phyloP scores from a whole-genome alignment of 1,284 basidiomycete genomes.

The Exobasidium rhododendri region DNA sequence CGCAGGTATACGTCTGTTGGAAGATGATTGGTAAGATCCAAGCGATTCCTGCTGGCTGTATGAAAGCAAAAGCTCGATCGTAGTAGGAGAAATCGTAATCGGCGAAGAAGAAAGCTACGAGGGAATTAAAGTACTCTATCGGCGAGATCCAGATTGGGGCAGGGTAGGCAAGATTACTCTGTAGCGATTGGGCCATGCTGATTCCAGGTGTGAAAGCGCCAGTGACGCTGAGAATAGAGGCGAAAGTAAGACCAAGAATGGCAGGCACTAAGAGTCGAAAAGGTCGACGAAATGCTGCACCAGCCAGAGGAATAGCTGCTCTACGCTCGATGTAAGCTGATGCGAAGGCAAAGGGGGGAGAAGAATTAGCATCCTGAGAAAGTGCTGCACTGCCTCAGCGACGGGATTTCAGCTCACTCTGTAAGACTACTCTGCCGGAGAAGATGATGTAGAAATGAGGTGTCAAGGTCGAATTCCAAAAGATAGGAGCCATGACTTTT shows the following conservation, averaged over 20 bases:
- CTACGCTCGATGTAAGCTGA: constrained; percentile 36
- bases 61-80: constrained; percentile 23
- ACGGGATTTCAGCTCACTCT: not conserved
- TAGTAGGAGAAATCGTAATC: constrained; percentile 21
- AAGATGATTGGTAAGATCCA: constrained; percentile 38
- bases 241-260: constrained; percentile 28
- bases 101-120: constrained; percentile 33
- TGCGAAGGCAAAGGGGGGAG: not conserved
- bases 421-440: constrained; percentile 22
- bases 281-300: constrained; percentile 35
- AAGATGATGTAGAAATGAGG: constrained; percentile 35
- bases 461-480: constrained; percentile 37
- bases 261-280: constrained; percentile 33
- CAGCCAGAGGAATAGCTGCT: constrained; percentile 22
- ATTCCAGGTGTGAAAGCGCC: constrained; percentile 29
- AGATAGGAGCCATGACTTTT: constrained; percentile 31
- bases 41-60: constrained; percentile 29
- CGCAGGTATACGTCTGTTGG: constrained; percentile 37
- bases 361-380: constrained; percentile 9
- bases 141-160: constrained; percentile 23
- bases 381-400: not conserved
- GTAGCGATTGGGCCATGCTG: constrained; percentile 11
- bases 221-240: constrained; percentile 24
- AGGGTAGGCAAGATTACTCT: constrained; percentile 26
- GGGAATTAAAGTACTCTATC: constrained; percentile 36